Conservation (phyloP, 2,329 filamentous ascomycete genomes). For the Colletotrichum simmondsii region DNA sequence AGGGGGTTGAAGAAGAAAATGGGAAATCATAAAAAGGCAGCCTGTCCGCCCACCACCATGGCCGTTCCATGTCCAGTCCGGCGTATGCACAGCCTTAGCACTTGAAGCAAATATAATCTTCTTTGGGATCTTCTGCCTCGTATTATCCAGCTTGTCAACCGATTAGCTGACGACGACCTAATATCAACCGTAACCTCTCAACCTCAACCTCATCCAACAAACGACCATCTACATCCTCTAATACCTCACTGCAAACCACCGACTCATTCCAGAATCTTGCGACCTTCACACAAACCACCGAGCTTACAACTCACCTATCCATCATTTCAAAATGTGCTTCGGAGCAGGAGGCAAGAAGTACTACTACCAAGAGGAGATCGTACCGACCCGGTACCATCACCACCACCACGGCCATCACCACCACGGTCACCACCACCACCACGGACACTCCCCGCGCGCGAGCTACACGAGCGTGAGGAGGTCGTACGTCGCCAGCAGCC, state of each 20-base stretch:
- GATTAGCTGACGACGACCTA: not conserved
- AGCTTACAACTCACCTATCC: not conserved
- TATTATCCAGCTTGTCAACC: not conserved
- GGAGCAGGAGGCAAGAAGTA: slow-evolving; percentile 53
- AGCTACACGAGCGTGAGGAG: slow-evolving; percentile 55
- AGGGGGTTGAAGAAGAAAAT: not conserved
- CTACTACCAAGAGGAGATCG: slow-evolving; percentile 67
- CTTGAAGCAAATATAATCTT: slow-evolving; percentile 27
- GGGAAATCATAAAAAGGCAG: slow-evolving; percentile 31
- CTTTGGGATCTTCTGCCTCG: slow-evolving; percentile 10
- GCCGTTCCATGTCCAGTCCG: not conserved
- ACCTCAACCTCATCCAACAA: not conserved
- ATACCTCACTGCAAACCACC: not conserved
- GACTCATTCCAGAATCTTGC: not conserved
- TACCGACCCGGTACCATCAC: slow-evolving; percentile 55
- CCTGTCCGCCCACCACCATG: slow-evolving; percentile 21
- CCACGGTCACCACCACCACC: slow-evolving; percentile 47
- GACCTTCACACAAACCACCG: not conserved
- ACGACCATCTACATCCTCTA: not conserved
- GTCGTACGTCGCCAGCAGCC: slow-evolving; percentile 50
- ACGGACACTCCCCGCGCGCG: slow-evolving; percentile 50
- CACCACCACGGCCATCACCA: slow-evolving; percentile 47
- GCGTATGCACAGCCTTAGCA: slow-evolving; percentile 9
- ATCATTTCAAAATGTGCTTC: slow-evolving; percentile 61
- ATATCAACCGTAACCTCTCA: not conserved